These are phyloP conservation scores for Mucor sp. DNA, from an alignment of 371 early-diverging fungal genomes.

Conservation along the genomic window DNA sequence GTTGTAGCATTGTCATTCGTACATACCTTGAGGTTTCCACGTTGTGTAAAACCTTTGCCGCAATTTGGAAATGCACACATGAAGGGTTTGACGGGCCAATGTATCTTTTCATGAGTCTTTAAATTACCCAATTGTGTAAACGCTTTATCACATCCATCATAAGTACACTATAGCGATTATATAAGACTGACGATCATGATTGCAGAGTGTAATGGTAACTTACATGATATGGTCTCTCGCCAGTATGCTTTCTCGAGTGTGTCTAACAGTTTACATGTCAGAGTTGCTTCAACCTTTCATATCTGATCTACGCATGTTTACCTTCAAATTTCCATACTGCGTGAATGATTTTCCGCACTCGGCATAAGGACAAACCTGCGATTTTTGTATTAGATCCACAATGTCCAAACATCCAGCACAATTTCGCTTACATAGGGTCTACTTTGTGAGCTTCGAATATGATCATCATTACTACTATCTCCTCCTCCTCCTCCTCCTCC, in stretches of 20 bases:
- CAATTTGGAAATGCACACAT: constrained; percentile 61
- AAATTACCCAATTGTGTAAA: constrained; percentile 83
- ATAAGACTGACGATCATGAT: not conserved
- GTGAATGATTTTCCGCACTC: constrained; percentile 55
- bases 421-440: constrained; percentile 24
- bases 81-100: constrained; percentile 72
- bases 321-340: constrained; percentile 65
- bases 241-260: constrained; percentile 72
- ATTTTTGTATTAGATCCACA: not conserved
- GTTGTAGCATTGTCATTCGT: not conserved
- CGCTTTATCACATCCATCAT: constrained; percentile 64
- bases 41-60: constrained; percentile 66
- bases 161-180: constrained; percentile 37
- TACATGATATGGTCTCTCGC: constrained; percentile 68
- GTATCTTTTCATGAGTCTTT: constrained; percentile 78
- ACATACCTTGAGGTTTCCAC: constrained; percentile 62
- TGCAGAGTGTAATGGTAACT: not conserved
- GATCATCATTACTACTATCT: not conserved
- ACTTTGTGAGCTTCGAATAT: constrained; percentile 9
- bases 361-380: constrained; percentile 29
- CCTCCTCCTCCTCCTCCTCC: constrained; percentile 1
- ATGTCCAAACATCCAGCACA: not conserved
- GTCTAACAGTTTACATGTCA: constrained; percentile 44
- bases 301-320: constrained; percentile 20
- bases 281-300: not conserved